A percentile compares a stretch with the other conserved stretches of the same genome.
These are phyloP conservation scores for Annulohypoxylon nitens DNA, from an alignment of 495 filamentous ascomycete species.

Conservation along the genomic window DNA sequence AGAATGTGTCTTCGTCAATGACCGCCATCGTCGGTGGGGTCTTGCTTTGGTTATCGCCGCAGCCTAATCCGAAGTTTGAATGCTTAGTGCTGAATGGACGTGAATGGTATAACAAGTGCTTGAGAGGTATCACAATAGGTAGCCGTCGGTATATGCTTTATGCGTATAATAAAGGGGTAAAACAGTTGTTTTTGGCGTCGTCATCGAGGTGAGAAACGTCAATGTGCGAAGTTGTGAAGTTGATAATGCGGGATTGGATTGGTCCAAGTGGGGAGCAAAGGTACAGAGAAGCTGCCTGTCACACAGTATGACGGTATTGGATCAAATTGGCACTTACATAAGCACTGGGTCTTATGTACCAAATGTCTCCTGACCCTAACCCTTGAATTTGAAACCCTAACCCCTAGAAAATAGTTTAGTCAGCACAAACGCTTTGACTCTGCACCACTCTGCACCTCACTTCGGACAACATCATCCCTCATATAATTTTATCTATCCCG, in stretches of 20 bases:
- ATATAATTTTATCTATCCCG: too few relatives aligned
- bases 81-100: slow-evolving; percentile 6
- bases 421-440: too few relatives aligned
- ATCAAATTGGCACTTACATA: background rate
- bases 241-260: slow-evolving; percentile 38
- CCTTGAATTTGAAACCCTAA: too few relatives aligned
- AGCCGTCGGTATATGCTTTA: background rate
- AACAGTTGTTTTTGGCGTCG: slow-evolving; percentile 1
- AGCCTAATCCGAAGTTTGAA: slow-evolving; percentile 25
- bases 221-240: slow-evolving; percentile 22
- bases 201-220: slow-evolving; percentile 15
- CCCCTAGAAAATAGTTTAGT: too few relatives aligned
- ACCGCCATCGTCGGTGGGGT: slow-evolving; percentile 58
- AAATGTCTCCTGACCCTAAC: too few relatives aligned
- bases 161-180: slow-evolving; percentile 6
- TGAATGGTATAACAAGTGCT: background rate
- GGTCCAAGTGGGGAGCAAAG: slow-evolving; percentile 19
- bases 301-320: slow-evolving; percentile 31
- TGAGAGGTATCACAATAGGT: slow-evolving; percentile 3
- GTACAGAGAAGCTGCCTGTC: slow-evolving; percentile 26
- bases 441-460: background rate
- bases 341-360: background rate
- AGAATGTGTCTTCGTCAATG: slow-evolving; percentile 65
- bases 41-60: slow-evolving; percentile 20
- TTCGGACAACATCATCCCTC: too few relatives aligned